Evolutionary conservation across 768 basidiomycete genomes (phyloP).

Genomic region (Dictyophora rubrovolvata): DNA sequence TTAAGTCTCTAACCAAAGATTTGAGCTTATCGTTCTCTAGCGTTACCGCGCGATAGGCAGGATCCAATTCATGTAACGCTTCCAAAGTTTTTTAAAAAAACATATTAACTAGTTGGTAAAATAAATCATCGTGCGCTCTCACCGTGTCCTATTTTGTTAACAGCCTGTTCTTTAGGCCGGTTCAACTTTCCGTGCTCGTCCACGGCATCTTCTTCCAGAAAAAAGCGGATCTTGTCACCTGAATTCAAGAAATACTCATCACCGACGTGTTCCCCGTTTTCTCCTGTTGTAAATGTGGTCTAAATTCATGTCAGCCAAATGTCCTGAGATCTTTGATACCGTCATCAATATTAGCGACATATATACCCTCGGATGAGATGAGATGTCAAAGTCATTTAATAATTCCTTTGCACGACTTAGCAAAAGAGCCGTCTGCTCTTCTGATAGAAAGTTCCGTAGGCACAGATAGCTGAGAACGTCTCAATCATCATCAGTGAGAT

Average conservation of each 20-base stretch:
- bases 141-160: slow-evolving; percentile 97
- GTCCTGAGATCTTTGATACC: background rate
- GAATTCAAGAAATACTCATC: slow-evolving; percentile 90
- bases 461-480: slow-evolving; percentile 55
- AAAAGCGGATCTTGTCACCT: slow-evolving; percentile 91
- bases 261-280: slow-evolving; percentile 67
- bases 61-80: slow-evolving; percentile 83
- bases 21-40: slow-evolving; percentile 68
- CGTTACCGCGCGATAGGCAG: slow-evolving; percentile 67
- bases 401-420: slow-evolving; percentile 64
- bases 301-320: slow-evolving; percentile 20
- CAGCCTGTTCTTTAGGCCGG: slow-evolving; percentile 60
- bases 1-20: slow-evolving; percentile 62
- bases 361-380: slow-evolving; percentile 68
- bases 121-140: slow-evolving; percentile 11
- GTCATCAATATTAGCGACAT: slow-evolving; percentile 13
- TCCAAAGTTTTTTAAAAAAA: no score
- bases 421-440: slow-evolving; percentile 49
- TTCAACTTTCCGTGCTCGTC: slow-evolving; percentile 58
- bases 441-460: slow-evolving; percentile 59
- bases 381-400: slow-evolving; percentile 65
- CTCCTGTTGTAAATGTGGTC: slow-evolving; percentile 84
- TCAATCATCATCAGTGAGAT: background rate
- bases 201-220: slow-evolving; percentile 85
- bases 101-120: background rate